Evolutionary conservation across 805 yeast genomes (phyloP).

Genomic region (Saturnispora galanensis): DNA sequence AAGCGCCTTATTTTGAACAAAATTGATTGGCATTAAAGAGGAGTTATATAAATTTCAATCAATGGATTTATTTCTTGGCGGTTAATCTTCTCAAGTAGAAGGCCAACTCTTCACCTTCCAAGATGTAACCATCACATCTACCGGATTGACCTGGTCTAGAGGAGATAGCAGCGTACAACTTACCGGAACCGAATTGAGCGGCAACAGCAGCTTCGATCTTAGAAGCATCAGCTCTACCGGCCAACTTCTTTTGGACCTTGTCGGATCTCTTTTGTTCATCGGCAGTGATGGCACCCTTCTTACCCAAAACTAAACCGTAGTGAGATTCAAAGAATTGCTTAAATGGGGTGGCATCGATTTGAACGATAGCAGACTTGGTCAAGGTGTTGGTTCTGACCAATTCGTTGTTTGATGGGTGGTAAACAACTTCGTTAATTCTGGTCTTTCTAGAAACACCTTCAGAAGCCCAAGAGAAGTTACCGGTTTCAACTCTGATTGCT

Average conservation of each 20-base stretch:
- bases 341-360: constrained; percentile 99
- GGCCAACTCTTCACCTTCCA: constrained; percentile 99
- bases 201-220: constrained; percentile 86
- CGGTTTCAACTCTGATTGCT: constrained; percentile 98
- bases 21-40: constrained; percentile 4
- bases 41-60: not conserved
- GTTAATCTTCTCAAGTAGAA: constrained; percentile 99
- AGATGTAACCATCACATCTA: constrained; percentile 99
- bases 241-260: constrained; percentile 84
- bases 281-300: constrained; percentile 50
- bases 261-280: constrained; percentile 58
- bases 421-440: constrained; percentile 94
- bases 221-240: constrained; percentile 80
- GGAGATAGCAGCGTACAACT: constrained; percentile 95
- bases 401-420: constrained; percentile 99
- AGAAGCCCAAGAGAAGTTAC: constrained; percentile 99
- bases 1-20: not conserved
- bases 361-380: constrained; percentile 98
- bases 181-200: constrained; percentile 97
- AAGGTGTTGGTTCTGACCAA: constrained; percentile 99
- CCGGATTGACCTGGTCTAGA: constrained; percentile 99
- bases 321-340: constrained; percentile 98
- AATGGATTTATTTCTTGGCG: constrained; percentile 79
- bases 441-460: constrained; percentile 98
- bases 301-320: constrained; percentile 91